Evolutionary conservation across 1,284 basidiomycete species (phyloP).

Genomic region (Ustilago bromivora): DNA sequence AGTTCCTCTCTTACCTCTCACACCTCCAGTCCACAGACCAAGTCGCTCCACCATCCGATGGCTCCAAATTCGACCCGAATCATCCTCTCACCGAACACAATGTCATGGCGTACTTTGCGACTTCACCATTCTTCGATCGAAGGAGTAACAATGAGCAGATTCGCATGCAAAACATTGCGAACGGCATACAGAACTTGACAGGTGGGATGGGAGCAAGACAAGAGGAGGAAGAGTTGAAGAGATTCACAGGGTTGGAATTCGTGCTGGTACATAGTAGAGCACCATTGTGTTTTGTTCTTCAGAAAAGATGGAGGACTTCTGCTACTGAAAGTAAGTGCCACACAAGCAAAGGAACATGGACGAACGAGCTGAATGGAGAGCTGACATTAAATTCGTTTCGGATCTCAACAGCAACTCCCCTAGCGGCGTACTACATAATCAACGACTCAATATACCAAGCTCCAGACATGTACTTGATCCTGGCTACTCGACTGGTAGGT

Average conservation of each 20-base stretch:
- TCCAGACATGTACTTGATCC: slow-evolving; percentile 61
- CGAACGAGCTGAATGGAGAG: background rate
- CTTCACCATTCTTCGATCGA: slow-evolving; percentile 64
- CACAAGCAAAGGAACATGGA: background rate
- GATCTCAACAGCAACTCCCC: slow-evolving; percentile 28
- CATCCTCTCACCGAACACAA: slow-evolving; percentile 56
- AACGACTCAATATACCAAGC: slow-evolving; percentile 64
- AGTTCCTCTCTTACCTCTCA: slow-evolving; percentile 57
- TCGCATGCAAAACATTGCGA: slow-evolving; percentile 66
- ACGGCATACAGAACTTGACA: slow-evolving; percentile 18
- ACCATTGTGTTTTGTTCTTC: slow-evolving; percentile 59
- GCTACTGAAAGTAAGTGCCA: slow-evolving; percentile 24
- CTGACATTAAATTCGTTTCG: background rate
- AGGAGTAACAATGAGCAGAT: slow-evolving; percentile 67
- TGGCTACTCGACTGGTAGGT: slow-evolving; percentile 57
- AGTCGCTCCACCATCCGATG: background rate
- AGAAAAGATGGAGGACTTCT: slow-evolving; percentile 53
- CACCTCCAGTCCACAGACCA: slow-evolving; percentile 37
- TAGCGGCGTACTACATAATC: slow-evolving; percentile 63
- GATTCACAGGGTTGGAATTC: slow-evolving; percentile 64
- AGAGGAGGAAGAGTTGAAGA: slow-evolving; percentile 56
- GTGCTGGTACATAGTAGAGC: slow-evolving; percentile 56
- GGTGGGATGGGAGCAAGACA: slow-evolving; percentile 23
- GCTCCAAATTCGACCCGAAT: slow-evolving; percentile 16
- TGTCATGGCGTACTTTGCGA: slow-evolving; percentile 64